phyloP scores from a whole-genome alignment of 257 asterid species.

The Orobanche coerulescens region DNA sequence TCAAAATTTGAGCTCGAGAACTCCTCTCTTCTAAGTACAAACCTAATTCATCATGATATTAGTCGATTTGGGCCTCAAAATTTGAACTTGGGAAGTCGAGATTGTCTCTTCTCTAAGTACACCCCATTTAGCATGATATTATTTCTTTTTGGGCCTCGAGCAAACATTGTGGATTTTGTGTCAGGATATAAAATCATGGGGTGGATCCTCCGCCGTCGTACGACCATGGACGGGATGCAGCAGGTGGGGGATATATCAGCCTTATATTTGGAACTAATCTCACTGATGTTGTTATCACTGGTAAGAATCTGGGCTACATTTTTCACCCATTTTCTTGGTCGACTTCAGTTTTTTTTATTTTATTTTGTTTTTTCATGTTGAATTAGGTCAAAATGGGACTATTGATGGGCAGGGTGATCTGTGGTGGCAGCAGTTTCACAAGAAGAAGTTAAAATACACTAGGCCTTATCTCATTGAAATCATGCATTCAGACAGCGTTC shows the following conservation, averaged over 20 bases:
- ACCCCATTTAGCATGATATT: too few relatives aligned
- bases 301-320: too few relatives aligned
- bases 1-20: too few relatives aligned
- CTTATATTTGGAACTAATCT: slow-evolving; percentile 73
- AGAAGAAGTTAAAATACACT: slow-evolving; percentile 52
- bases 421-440: slow-evolving; percentile 82
- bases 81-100: too few relatives aligned
- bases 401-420: slow-evolving; percentile 73
- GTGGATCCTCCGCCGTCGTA: slow-evolving; percentile 77
- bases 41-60: too few relatives aligned
- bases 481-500: slow-evolving; percentile 60
- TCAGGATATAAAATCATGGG: slow-evolving; percentile 70
- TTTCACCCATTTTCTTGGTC: too few relatives aligned
- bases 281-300: slow-evolving; percentile 75
- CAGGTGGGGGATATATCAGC: slow-evolving; percentile 73
- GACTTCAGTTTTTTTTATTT: too few relatives aligned
- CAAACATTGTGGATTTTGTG: too few relatives aligned
- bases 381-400: slow-evolving; percentile 73
- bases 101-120: too few relatives aligned
- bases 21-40: too few relatives aligned
- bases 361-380: background rate
- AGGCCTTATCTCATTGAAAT: slow-evolving; percentile 75
- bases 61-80: too few relatives aligned
- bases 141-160: too few relatives aligned
- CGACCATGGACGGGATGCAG: slow-evolving; percentile 77